phyloP scores from a whole-genome alignment of 2,329 filamentous ascomycete species.

The Mollisia scopiformis region DNA sequence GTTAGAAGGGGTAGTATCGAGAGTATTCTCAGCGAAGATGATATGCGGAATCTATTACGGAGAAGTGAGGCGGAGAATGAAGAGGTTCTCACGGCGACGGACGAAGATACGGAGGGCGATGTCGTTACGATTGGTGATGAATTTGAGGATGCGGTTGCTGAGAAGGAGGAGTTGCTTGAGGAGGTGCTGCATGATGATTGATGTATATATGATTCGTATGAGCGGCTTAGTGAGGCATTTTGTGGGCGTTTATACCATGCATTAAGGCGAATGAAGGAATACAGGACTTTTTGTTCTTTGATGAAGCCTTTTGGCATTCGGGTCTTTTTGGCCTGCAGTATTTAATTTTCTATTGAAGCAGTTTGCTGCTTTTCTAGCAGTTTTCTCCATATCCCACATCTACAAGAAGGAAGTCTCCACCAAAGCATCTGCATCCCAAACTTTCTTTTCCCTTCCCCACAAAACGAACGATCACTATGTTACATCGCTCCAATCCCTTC shows the following conservation, averaged over 20 bases:
- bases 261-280: not conserved
- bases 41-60: constrained; percentile 52
- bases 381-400: too few relatives aligned
- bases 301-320: not conserved
- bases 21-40: constrained; percentile 63
- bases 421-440: too few relatives aligned
- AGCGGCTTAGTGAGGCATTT: not conserved
- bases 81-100: constrained; percentile 38
- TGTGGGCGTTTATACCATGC: not conserved
- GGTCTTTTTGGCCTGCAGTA: too few relatives aligned
- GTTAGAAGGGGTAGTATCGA: constrained; percentile 56
- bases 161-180: constrained; percentile 8
- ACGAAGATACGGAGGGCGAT: constrained; percentile 28
- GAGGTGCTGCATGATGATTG: not conserved
- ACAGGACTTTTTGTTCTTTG: not conserved
- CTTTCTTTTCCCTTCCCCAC: not conserved
- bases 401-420: too few relatives aligned
- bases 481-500: not conserved
- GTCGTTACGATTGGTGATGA: constrained; percentile 26
- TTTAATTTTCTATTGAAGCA: too few relatives aligned
- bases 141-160: constrained; percentile 18
- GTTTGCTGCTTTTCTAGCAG: too few relatives aligned
- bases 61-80: constrained; percentile 32
- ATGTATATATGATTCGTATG: not conserved
- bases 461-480: too few relatives aligned